These are phyloP conservation scores for Scorias spongiosa DNA, from an alignment of 2,329 filamentous ascomycete species.

Conservation along the genomic window DNA sequence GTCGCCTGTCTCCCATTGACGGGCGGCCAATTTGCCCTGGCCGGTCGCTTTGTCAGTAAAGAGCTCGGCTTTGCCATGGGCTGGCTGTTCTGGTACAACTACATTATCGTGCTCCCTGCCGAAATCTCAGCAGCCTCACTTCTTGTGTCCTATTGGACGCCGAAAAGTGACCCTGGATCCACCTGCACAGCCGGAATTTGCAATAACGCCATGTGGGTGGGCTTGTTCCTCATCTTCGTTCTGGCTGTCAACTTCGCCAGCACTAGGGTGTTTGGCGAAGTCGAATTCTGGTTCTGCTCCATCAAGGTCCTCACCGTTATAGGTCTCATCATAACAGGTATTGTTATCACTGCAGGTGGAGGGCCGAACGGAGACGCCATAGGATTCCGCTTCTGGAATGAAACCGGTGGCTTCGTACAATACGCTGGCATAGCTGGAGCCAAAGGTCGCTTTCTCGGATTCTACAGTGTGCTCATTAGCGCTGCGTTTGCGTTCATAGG, in stretches of 20 bases:
- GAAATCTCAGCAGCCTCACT: conserved; percentile 5
- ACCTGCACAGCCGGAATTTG: conserved; percentile 4
- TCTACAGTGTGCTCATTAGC: not conserved
- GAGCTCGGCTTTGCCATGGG: conserved; percentile 64
- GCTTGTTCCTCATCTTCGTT: conserved; percentile 42
- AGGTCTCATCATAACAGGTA: conserved; percentile 15
- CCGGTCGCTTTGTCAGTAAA: conserved; percentile 57
- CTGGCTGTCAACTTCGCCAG: no score
- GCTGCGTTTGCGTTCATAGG: not conserved
- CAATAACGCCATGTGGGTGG: conserved; percentile 1
- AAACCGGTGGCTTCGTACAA: conserved; percentile 11
- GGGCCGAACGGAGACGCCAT: conserved; percentile 20
- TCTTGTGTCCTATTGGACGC: conserved; percentile 22
- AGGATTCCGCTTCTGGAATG: conserved; percentile 28
- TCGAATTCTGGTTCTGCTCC: conserved; percentile 38
- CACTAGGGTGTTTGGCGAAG: conserved; percentile 27
- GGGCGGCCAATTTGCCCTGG: conserved; percentile 63
- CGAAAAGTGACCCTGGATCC: conserved; percentile 37
- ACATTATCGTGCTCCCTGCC: conserved; percentile 32
- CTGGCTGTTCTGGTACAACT: conserved; percentile 70
- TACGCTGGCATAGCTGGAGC: not conserved
- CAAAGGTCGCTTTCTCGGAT: not conserved
- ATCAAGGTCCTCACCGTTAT: conserved; percentile 23
- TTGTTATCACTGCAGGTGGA: conserved; percentile 20
- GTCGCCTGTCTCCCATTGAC: conserved; percentile 63